Evolutionary conservation across 139 green algal species (phyloP).

Genomic region (Tetradesmus obliquus): DNA sequence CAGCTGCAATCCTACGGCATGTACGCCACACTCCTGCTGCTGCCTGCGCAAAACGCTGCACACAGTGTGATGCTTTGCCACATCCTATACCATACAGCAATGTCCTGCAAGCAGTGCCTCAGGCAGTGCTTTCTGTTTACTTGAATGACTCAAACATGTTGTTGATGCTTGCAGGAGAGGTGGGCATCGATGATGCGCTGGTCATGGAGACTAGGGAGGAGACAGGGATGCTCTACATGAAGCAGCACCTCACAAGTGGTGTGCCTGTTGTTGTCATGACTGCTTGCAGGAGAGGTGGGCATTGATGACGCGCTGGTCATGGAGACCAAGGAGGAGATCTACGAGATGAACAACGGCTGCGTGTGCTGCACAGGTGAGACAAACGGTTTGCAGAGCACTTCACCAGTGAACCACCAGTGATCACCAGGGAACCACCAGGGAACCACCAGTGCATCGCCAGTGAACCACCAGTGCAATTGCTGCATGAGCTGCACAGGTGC

Average conservation of each 20-base stretch:
- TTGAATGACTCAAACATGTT: no score
- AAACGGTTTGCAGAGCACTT: neutral
- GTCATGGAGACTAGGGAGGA: slow-evolving; percentile 80
- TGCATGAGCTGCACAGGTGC: neutral
- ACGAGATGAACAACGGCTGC: slow-evolving; percentile 83
- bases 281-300: slow-evolving; percentile 65
- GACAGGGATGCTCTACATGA: no score
- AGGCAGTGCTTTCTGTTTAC: no score
- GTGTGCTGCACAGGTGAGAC: slow-evolving; percentile 35
- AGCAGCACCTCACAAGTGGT: no score
- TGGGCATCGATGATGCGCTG: slow-evolving; percentile 86
- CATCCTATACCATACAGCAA: no score
- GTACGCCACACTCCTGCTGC: no score
- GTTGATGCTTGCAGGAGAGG: slow-evolving; percentile 39
- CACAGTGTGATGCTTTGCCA: no score
- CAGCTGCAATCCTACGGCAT: no score
- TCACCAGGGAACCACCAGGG: no score
- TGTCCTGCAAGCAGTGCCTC: neutral
- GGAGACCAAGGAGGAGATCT: slow-evolving; percentile 82
- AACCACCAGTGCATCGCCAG: neutral
- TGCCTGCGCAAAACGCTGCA: no score
- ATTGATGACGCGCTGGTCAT: slow-evolving; percentile 89
- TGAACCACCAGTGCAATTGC: neutral
- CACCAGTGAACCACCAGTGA: neutral
- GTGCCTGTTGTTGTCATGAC: neutral